Evolutionary conservation across 176 grass and related monocot genomes (phyloP).

Genomic region (Oryza nivara): DNA sequence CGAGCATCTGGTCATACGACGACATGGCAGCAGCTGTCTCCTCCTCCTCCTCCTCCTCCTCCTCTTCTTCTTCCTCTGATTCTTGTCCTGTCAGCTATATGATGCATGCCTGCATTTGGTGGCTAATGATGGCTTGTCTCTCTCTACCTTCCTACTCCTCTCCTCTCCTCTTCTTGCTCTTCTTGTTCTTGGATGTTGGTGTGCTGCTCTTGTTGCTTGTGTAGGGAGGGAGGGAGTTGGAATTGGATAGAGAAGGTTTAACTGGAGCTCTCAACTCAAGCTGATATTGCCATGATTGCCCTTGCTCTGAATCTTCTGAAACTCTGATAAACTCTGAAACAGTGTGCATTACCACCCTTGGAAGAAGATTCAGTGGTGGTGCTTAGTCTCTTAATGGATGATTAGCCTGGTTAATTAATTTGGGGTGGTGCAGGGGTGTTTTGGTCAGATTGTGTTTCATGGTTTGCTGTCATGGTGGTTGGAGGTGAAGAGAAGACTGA

Average conservation of each 20-base stretch:
- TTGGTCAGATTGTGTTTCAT: slow-evolving; percentile 46
- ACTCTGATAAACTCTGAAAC: slow-evolving; percentile 34
- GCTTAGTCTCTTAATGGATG: neutral
- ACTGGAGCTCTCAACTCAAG: slow-evolving; percentile 37
- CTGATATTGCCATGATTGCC: slow-evolving; percentile 38
- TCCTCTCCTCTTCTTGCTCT: neutral
- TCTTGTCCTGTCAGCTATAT: slow-evolving; percentile 51
- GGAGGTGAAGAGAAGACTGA: slow-evolving; percentile 28
- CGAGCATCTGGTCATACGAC: slow-evolving; percentile 57
- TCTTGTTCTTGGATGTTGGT: slow-evolving; percentile 59
- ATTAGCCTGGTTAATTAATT: slow-evolving; percentile 6
- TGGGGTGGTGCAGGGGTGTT: slow-evolving; percentile 43
- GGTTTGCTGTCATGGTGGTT: slow-evolving; percentile 83
- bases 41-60: too few relatives aligned
- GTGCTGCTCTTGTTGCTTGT: slow-evolving; percentile 79
- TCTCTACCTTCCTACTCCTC: slow-evolving; percentile 17
- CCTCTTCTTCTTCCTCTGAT: slow-evolving; percentile 17
- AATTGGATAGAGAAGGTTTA: slow-evolving; percentile 74
- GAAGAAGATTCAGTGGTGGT: neutral
- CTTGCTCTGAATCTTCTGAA: slow-evolving; percentile 43
- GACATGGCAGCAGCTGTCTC: slow-evolving; percentile 38
- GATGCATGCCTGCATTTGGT: slow-evolving; percentile 66
- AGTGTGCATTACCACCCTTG: neutral
- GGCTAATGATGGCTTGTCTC: slow-evolving; percentile 46
- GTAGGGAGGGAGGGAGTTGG: slow-evolving; percentile 40